These are phyloP conservation scores for Thalassiosira livingstoniorum DNA, from an alignment of 352 stramenopile genomes.

Conservation along the genomic window DNA sequence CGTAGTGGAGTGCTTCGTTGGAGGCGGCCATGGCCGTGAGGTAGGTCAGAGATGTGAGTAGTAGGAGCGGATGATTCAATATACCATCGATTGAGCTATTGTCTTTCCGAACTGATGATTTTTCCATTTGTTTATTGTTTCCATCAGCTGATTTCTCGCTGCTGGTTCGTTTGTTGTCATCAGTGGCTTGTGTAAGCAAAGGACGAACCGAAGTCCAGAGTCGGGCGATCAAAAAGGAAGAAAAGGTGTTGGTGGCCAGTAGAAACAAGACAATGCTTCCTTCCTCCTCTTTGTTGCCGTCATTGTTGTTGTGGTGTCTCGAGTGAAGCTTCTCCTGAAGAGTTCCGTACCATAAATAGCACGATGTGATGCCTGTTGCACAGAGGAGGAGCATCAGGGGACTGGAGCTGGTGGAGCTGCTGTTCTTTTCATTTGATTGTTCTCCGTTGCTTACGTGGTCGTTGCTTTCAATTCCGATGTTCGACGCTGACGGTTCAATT, in stretches of 20 bases:
- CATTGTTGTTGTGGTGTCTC: constrained; percentile 14
- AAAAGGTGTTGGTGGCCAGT: constrained; percentile 57
- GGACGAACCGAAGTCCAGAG: constrained; percentile 41
- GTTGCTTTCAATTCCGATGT: too few species aligned
- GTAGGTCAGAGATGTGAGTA: constrained; percentile 70
- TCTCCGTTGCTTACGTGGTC: neutral
- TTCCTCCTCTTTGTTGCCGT: constrained; percentile 4
- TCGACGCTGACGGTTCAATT: too few species aligned
- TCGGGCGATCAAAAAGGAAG: constrained; percentile 51
- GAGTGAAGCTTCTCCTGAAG: constrained; percentile 77
- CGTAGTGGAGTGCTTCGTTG: constrained; percentile 80
- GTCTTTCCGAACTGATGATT: too few species aligned
- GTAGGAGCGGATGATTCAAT: constrained; percentile 68
- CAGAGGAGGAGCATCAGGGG: constrained; percentile 61
- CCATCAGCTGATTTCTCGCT: neutral
- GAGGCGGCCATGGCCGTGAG: constrained; percentile 76
- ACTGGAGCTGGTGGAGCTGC: constrained; percentile 1
- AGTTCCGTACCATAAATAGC: constrained; percentile 82
- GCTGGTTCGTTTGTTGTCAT: constrained; percentile 2
- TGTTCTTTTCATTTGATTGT: neutral
- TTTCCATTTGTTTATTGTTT: neutral
- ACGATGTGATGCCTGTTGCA: constrained; percentile 75
- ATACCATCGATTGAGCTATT: neutral
- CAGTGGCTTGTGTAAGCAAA: constrained; percentile 11
- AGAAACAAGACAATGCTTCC: constrained; percentile 61